These are phyloP conservation scores for Penicillium subrubescens DNA, from an alignment of 495 filamentous ascomycete species.

Conservation along the genomic window DNA sequence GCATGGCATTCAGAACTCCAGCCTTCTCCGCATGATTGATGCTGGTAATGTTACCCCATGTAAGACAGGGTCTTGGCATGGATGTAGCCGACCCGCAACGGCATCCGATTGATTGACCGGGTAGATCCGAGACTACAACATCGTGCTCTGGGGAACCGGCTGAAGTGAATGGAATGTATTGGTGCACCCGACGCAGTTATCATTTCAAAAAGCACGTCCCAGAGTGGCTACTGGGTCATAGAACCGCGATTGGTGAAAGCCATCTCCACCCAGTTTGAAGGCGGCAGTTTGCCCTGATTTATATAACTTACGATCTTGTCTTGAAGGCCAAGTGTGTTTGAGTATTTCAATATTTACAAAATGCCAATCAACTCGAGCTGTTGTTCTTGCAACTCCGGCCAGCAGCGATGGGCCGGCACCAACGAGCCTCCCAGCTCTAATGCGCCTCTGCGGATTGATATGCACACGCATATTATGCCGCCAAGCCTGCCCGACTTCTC, in stretches of 20 bases:
- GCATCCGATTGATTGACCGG: conserved; percentile 19
- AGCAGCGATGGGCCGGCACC: neutral
- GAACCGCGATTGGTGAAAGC: neutral
- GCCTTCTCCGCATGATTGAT: neutral
- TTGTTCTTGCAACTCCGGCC: neutral
- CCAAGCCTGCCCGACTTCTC: neutral
- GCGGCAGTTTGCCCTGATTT: neutral
- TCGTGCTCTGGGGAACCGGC: neutral
- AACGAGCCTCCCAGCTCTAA: neutral
- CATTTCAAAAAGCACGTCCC: neutral
- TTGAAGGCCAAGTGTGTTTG: neutral
- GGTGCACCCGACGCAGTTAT: neutral
- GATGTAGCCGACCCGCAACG: conserved; percentile 9
- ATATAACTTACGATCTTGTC: neutral
- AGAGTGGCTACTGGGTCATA: neutral
- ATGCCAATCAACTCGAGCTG: neutral
- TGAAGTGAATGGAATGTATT: neutral
- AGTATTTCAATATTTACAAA: neutral
- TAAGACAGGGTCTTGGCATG: neutral
- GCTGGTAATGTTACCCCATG: neutral
- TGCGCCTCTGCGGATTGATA: neutral
- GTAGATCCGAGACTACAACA: conserved; percentile 9
- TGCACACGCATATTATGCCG: neutral
- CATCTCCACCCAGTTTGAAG: neutral
- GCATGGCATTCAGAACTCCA: neutral